Conservation (phyloP, 2,329 filamentous ascomycete genomes). For the Phaeosphaeria sp. region DNA sequence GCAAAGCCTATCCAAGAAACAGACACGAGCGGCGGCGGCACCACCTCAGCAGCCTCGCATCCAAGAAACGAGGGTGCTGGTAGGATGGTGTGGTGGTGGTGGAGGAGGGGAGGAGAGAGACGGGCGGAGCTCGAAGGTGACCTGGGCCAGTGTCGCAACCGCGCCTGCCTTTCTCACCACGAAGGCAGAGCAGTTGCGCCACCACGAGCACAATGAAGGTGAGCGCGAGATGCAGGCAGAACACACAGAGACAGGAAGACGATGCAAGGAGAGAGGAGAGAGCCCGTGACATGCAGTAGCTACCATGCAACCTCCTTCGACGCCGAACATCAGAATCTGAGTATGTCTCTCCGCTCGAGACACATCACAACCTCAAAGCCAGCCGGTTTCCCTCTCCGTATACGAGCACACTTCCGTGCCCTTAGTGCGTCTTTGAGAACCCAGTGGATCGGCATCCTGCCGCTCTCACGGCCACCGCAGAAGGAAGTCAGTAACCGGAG, state of each 20-base stretch:
- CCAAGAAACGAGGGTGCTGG: conserved; percentile 22
- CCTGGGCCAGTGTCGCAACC: conserved; percentile 3
- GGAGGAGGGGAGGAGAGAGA: conserved; percentile 4
- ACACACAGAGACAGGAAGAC: conserved; percentile 13
- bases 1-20: conserved; percentile 27
- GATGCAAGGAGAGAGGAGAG: conserved; percentile 5
- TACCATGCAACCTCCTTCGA: background rate
- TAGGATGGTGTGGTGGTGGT: conserved; percentile 20
- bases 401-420: background rate
- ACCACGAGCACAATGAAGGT: conserved; percentile 3
- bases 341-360: background rate
- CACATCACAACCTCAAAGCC: background rate
- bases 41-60: conserved; percentile 16
- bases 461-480: background rate
- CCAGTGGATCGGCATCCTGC: background rate
- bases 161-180: conserved; percentile 14
- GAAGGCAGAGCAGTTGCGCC: conserved; percentile 2
- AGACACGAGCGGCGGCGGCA: conserved; percentile 20
- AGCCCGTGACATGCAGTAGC: conserved; percentile 11
- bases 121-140: conserved; percentile 1
- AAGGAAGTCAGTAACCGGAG: background rate
- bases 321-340: background rate
- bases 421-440: background rate
- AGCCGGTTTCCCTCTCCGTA: background rate
- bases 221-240: conserved; percentile 6